These are phyloP conservation scores for Pleodorina starrii DNA, from an alignment of 139 green algal genomes.

Conservation along the genomic window DNA sequence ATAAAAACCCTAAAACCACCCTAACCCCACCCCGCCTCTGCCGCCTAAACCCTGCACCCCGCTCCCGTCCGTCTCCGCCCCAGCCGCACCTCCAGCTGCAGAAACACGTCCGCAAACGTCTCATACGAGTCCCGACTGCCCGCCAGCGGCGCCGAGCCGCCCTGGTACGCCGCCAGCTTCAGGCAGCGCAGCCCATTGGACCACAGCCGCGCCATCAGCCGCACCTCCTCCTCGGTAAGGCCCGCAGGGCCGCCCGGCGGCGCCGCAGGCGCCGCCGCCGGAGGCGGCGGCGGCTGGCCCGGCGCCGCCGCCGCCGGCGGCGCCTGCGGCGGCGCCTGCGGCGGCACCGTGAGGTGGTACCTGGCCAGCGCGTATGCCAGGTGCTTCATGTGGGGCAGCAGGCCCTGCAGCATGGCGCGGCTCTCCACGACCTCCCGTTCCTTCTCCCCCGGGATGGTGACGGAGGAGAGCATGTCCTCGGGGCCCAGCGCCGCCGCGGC, in stretches of 20 bases:
- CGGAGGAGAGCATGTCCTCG: slow-evolving; percentile 46
- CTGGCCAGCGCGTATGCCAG: slow-evolving; percentile 14
- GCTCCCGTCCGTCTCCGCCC: too few relatives aligned
- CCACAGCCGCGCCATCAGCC: slow-evolving; percentile 50
- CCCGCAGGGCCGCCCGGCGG: slow-evolving; percentile 13
- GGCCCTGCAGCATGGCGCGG: slow-evolving; percentile 49
- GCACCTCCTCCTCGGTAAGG: slow-evolving; percentile 56
- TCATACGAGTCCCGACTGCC: slow-evolving; percentile 41
- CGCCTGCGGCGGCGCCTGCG: slow-evolving; percentile 1
- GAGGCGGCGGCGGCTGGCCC: neutral
- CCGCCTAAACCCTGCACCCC: too few relatives aligned
- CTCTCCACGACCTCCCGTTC: slow-evolving; percentile 78
- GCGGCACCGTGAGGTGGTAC: slow-evolving; percentile 22
- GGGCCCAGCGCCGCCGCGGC: neutral
- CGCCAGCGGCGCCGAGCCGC: slow-evolving; percentile 9
- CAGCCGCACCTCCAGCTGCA: slow-evolving; percentile 48
- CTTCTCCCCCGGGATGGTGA: slow-evolving; percentile 58
- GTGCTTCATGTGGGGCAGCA: slow-evolving; percentile 54
- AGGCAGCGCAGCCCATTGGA: slow-evolving; percentile 47
- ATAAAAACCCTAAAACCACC: too few relatives aligned
- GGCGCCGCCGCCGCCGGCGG: neutral
- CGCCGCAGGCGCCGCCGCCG: neutral
- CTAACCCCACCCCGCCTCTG: too few relatives aligned
- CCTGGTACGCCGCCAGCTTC: slow-evolving; percentile 40
- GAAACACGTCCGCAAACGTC: slow-evolving; percentile 56